Percentiles rank a stretch among this genome's conserved stretches.
Conservation (phyloP, 1,284 basidiomycete species). For the Pascua sp. region DNA sequence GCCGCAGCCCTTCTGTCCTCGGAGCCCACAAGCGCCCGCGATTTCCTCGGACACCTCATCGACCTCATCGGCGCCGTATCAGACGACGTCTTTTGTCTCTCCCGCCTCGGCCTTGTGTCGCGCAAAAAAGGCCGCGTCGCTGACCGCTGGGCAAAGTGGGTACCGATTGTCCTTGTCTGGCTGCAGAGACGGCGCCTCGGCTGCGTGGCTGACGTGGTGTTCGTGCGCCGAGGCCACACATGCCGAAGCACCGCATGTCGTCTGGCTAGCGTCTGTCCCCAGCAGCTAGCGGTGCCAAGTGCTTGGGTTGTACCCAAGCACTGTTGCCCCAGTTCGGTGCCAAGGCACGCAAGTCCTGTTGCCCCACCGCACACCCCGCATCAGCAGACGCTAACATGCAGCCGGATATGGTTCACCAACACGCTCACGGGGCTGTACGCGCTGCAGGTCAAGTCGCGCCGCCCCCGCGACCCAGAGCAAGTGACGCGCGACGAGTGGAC, state of each 20-base stretch:
- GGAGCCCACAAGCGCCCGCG: slow-evolving; percentile 37
- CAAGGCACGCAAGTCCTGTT: too few relatives aligned
- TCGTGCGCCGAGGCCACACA: too few relatives aligned
- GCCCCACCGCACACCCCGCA: too few relatives aligned
- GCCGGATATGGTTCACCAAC: slow-evolving; percentile 42
- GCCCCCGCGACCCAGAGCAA: slow-evolving; percentile 8
- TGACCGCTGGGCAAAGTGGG: slow-evolving; percentile 41
- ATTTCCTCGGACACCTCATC: slow-evolving; percentile 36
- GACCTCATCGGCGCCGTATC: slow-evolving; percentile 37
- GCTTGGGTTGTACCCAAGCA: too few relatives aligned
- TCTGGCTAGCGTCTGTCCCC: too few relatives aligned
- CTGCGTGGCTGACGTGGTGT: too few relatives aligned
- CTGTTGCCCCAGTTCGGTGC: too few relatives aligned
- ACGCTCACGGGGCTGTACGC: slow-evolving; percentile 41
- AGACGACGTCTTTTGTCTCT: slow-evolving; percentile 42
- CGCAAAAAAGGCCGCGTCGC: slow-evolving; percentile 25
- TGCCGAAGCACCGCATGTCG: too few relatives aligned
- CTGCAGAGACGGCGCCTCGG: too few relatives aligned
- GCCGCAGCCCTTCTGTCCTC: slow-evolving; percentile 38
- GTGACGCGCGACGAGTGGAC: slow-evolving; percentile 31
- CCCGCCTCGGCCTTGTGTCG: slow-evolving; percentile 34
- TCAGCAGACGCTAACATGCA: slow-evolving; percentile 10
- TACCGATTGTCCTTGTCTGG: background rate
- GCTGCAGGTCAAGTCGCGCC: slow-evolving; percentile 22
- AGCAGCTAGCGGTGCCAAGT: too few relatives aligned